Evolutionary conservation across 176 grass and related monocot species (phyloP), one percentile per base, ranked within the genome.

Genomic region (Zizania latifolia): DNA sequence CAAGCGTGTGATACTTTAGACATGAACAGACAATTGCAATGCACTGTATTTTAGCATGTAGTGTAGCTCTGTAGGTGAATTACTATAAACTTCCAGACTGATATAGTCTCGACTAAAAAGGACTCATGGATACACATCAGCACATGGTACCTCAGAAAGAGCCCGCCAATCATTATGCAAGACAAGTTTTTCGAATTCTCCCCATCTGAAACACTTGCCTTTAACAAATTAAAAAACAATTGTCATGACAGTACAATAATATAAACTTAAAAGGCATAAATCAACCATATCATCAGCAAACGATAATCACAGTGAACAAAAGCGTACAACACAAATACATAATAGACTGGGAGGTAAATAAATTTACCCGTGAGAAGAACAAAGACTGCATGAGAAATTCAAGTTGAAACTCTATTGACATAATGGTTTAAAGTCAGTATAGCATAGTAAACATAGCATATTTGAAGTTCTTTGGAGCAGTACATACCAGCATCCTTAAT

Each of bases 101-200:
- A 9, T 4, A 10, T 12, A 62, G 63, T 62, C 55, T 54, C 28
- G 55, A 70, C 51, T 32, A 83, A 32, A 19, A 83, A 59, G 73
- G n/a, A n/a, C n/a, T n/a, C n/a, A n/a, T n/a, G n/a, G n/a, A 57
- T 51, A 88, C 2, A 53, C 44, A 60, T 65, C 33, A 75, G n/a
- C n/a, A n/a, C n/a, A n/a, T n/a, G n/a, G n/a, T 92, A 97, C 94
- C 94, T 97, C 74, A 97, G 74, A 78, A 97, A 97, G 44, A 97
- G 40, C 40, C 94, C 94, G 43, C 90, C 88, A 1, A 97, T 78
- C 67, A 87, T 87, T 77, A 97, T 93, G 88, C 86, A 90, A 70
- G 90, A 87, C 71, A 97, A 89, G 66, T 89, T 93, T 60, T 93
- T 97, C 30, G 86, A 84, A 85, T 46, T 85, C 78, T 85, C 94